phyloP scores from a whole-genome alignment of 805 yeast genomes.

The Barnettozyma sucrosica region DNA sequence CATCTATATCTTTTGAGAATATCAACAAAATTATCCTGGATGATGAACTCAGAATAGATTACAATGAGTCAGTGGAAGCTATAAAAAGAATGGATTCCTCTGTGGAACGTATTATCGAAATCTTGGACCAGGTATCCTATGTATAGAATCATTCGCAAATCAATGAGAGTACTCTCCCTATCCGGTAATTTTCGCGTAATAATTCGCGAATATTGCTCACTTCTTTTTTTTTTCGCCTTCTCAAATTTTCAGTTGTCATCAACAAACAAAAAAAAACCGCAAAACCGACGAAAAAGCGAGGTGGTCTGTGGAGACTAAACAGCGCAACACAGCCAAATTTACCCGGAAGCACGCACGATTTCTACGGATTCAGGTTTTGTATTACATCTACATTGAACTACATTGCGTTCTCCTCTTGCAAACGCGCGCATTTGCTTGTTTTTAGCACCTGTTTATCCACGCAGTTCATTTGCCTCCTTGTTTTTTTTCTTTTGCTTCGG shows the following conservation, averaged over 20 bases:
- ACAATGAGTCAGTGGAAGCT: slow-evolving; percentile 10
- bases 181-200: slow-evolving; percentile 1
- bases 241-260: background rate
- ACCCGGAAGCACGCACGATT: background rate
- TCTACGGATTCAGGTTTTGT: background rate
- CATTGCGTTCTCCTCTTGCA: background rate
- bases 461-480: slow-evolving; percentile 2
- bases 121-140: slow-evolving; percentile 5
- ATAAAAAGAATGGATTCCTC: slow-evolving; percentile 4
- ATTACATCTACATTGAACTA: background rate
- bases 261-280: background rate
- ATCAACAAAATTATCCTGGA: slow-evolving; percentile 18
- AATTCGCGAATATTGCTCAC: background rate
- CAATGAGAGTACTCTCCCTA: background rate
- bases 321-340: slow-evolving; percentile 1
- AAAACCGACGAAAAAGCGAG: slow-evolving; percentile 5
- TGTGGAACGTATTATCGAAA: slow-evolving; percentile 3
- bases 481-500: slow-evolving; percentile 1
- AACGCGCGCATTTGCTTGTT: background rate
- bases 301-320: background rate
- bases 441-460: background rate
- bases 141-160: background rate
- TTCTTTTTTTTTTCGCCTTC: background rate
- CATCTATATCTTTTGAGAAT: slow-evolving; percentile 9
- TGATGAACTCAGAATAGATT: slow-evolving; percentile 15